Evolutionary conservation across 2,329 filamentous ascomycete genomes (phyloP).

Genomic region (Beauveria caledonica): DNA sequence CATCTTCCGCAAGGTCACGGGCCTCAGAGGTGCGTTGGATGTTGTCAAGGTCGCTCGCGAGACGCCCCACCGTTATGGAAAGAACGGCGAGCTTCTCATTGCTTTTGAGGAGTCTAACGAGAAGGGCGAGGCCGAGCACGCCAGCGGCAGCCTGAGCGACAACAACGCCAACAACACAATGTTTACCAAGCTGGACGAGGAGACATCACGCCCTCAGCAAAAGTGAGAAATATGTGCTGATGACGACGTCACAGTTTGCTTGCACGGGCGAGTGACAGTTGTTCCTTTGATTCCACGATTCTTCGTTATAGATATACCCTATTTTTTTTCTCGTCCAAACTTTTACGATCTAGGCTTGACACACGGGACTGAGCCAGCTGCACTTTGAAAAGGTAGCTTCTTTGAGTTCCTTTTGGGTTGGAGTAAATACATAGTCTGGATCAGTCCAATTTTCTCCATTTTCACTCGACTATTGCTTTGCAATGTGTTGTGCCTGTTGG

Average conservation of each 20-base stretch:
- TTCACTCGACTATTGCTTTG: neutral
- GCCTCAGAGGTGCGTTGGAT: slow-evolving; percentile 27
- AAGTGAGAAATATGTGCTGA: slow-evolving; percentile 10
- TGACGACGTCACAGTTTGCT: neutral
- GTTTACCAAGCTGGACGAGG: slow-evolving; percentile 26
- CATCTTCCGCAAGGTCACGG: slow-evolving; percentile 51
- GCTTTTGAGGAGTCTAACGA: slow-evolving; percentile 28
- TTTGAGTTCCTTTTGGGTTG: neutral
- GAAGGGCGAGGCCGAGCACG: slow-evolving; percentile 19
- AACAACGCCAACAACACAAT: slow-evolving; percentile 19
- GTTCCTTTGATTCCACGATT: neutral
- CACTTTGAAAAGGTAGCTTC: neutral
- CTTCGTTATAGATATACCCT: slow-evolving; percentile 10
- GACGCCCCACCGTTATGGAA: slow-evolving; percentile 49
- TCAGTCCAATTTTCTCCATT: neutral
- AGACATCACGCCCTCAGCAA: slow-evolving; percentile 21
- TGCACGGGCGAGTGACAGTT: neutral
- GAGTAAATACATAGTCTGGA: neutral
- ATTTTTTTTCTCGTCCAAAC: neutral
- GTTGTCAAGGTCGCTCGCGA: slow-evolving; percentile 31
- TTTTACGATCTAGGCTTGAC: neutral
- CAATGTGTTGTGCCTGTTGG: too few species aligned
- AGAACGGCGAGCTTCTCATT: slow-evolving; percentile 50
- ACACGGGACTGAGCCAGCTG: neutral
- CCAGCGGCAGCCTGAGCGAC: slow-evolving; percentile 21